These are phyloP conservation scores for Guillardia theta DNA, from an alignment of 78 protist species.

Conservation along the genomic window DNA sequence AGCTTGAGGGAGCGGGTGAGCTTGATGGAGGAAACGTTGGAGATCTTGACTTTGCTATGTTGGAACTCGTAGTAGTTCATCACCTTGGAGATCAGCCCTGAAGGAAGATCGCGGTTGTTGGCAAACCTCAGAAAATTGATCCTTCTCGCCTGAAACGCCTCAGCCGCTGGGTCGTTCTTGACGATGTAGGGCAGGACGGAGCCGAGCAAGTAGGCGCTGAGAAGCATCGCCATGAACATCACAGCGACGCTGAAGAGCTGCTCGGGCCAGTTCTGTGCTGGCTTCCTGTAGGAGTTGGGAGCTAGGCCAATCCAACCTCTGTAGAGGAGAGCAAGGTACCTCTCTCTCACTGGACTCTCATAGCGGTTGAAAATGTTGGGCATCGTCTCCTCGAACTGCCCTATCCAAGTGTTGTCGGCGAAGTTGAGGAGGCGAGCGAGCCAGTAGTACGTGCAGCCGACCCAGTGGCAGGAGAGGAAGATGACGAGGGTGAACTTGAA, in stretches of 20 bases:
- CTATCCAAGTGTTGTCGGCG: neutral
- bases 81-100: neutral
- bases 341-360: neutral
- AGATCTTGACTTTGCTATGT: neutral
- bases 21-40: neutral
- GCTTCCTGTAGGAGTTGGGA: neutral
- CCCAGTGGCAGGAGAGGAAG: conserved; percentile 15
- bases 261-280: neutral
- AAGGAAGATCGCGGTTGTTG: neutral
- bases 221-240: neutral
- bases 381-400: too few species aligned
- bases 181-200: neutral
- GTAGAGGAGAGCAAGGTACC: neutral
- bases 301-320: neutral
- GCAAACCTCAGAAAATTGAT: neutral
- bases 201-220: neutral
- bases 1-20: neutral
- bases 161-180: neutral
- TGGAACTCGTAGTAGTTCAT: neutral
- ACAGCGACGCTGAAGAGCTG: neutral
- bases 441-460: neutral
- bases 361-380: too few species aligned
- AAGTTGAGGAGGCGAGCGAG: neutral
- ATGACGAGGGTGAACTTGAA: neutral
- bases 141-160: neutral